phyloP scores from a whole-genome alignment of 1,284 basidiomycete genomes.

The Meripilus lineatus region DNA sequence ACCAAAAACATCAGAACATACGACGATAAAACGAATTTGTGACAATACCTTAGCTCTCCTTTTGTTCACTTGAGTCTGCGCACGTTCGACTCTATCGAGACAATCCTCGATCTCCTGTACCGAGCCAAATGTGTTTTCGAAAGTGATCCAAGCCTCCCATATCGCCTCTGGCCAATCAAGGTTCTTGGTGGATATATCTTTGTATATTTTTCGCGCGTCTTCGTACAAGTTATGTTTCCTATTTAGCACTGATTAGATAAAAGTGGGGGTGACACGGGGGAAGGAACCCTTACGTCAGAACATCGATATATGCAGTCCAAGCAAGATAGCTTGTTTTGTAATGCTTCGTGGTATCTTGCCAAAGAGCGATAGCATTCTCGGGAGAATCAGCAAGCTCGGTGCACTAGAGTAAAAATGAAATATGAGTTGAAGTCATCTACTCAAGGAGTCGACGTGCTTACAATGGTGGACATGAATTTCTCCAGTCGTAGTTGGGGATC shows the following conservation, averaged over 20 bases:
- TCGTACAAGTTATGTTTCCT: conserved; percentile 57
- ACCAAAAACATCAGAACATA: background rate
- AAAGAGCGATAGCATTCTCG: conserved; percentile 53
- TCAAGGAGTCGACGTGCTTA: conserved; percentile 38
- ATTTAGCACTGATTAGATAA: background rate
- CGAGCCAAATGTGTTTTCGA: conserved; percentile 82
- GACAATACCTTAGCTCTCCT: conserved; percentile 63
- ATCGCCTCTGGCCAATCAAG: conserved; percentile 92
- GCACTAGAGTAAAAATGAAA: conserved; percentile 29
- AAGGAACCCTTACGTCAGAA: conserved; percentile 54
- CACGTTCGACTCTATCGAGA: conserved; percentile 62
- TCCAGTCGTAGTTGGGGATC: conserved; percentile 71
- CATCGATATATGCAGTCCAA: conserved; percentile 66
- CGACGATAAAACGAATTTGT: conserved; percentile 1
- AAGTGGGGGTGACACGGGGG: conserved; percentile 1
- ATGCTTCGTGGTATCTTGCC: conserved; percentile 58
- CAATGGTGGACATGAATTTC: conserved; percentile 72
- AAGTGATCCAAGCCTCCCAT: conserved; percentile 83
- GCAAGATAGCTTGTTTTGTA: conserved; percentile 67
- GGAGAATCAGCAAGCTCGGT: conserved; percentile 41
- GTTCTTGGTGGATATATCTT: conserved; percentile 58
- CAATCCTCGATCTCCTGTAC: conserved; percentile 67
- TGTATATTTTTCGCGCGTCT: conserved; percentile 62
- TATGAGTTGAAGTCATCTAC: background rate
- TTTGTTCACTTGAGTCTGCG: conserved; percentile 56